Conservation (phyloP, 176 grass and related monocot genomes). For the Paspalum vaginatum region DNA sequence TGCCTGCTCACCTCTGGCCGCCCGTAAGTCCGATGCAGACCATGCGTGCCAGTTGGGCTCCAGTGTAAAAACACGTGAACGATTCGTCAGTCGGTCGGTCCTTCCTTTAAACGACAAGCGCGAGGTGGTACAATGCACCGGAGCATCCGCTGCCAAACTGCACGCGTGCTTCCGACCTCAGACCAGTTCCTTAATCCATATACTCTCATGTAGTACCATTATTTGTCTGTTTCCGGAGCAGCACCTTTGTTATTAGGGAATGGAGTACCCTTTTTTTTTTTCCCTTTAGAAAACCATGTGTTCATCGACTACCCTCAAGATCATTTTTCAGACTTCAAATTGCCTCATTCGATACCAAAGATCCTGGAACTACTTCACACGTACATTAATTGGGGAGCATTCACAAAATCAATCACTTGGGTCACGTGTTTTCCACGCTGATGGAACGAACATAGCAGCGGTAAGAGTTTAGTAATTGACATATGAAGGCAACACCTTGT, state of each 20-base stretch:
- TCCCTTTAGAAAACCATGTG: too few relatives aligned
- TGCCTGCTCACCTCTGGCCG: too few relatives aligned
- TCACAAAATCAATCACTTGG: neutral
- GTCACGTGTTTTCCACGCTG: neutral
- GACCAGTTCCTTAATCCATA: neutral
- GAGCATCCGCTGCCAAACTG: neutral
- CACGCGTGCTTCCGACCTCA: neutral
- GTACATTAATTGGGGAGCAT: too few relatives aligned
- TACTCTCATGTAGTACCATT: neutral
- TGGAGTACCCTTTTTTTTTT: too few relatives aligned
- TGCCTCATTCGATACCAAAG: too few relatives aligned
- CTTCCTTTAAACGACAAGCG: neutral
- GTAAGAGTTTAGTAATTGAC: neutral
- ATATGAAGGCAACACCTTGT: neutral
- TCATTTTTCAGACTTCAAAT: too few relatives aligned
- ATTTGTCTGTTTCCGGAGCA: too few relatives aligned
- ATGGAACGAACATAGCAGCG: neutral
- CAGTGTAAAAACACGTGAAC: neutral
- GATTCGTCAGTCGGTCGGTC: too few relatives aligned
- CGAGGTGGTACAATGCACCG: neutral
- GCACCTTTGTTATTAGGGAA: too few relatives aligned
- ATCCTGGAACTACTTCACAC: too few relatives aligned
- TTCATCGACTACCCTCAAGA: too few relatives aligned
- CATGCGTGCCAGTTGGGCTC: neutral
- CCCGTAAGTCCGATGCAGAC: neutral